Base-by-base conservation (phyloP, 2,329 filamentous ascomycete genomes). In the Helicocarpus griseus region DNA sequence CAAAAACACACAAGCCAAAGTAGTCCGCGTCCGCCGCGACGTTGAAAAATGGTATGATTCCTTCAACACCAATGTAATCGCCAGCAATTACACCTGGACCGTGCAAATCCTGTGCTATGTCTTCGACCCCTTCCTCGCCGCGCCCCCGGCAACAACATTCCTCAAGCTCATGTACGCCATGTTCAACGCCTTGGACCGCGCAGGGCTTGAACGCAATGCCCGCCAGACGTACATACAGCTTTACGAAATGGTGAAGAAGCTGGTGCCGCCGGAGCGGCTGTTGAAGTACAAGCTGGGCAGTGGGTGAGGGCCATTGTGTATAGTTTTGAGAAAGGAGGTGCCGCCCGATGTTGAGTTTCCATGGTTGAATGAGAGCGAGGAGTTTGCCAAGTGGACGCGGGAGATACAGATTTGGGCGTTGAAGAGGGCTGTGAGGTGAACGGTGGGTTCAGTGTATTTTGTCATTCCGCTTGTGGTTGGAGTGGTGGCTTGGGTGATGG, bases 221-320 rank as follows among this genome's bases (percentile, higher is more conserved):
- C 11, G n/a, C 3, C 29, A 48, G 7, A 38, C 45, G 11, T 48
- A 48, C 22, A 29, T 21, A 8, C 24, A 26, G 13, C 45, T 36
- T 29, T 49, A 49, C 19, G 48, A n/a, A 13, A 33, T 28, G 17
- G 22, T 49, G 2, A 11, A 36, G 6, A 19, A 26, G 4, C 3
- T 49, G 17, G 48, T 49, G 9, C 48, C 48, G 22, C 41, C 31
- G 24, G 48, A 33, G 22, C 48, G 53, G 13, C 29, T 63, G 39
- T 50, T 62, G 26, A 61, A 65, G 48, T 66, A 56, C 44, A 46
- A 58, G 50, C 45, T 62, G 6, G 48, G 64, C 26, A 65, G 73
- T 36, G 71, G 69, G 0, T 75, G 72, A 72, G 63, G 59, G 24
- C 68, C 69, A 8, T 57, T 76, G 26, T 74, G 71, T 55, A 28